These are phyloP conservation scores for Blepharisma undulans DNA, from an alignment of 169 alveolate genomes.

Conservation along the genomic window DNA sequence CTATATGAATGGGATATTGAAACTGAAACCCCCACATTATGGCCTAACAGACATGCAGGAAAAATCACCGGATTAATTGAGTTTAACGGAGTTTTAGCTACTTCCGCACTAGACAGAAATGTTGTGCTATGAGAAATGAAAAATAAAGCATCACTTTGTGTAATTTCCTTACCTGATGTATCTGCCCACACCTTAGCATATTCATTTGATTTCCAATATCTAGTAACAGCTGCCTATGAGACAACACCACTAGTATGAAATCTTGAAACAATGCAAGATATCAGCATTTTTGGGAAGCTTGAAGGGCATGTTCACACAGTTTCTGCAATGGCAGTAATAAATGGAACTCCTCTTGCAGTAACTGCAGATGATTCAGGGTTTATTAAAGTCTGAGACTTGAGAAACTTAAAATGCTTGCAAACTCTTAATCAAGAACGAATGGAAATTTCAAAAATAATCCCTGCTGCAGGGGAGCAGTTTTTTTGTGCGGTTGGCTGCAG, in stretches of 20 bases:
- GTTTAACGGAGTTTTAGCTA: conserved; percentile 42
- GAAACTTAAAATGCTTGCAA: conserved; percentile 44
- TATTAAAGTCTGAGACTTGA: conserved; percentile 63
- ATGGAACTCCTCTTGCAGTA: conserved; percentile 62
- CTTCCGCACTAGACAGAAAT: conserved; percentile 52
- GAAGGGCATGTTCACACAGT: conserved; percentile 49
- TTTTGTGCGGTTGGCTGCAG: conserved; percentile 17
- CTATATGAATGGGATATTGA: conserved; percentile 54
- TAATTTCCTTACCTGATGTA: conserved; percentile 41
- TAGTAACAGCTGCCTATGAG: conserved; percentile 54
- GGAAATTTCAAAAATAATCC: background rate
- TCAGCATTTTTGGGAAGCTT: background rate
- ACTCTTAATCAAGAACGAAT: conserved; percentile 52
- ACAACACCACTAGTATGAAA: conserved; percentile 34
- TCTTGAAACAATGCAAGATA: background rate
- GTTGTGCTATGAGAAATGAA: conserved; percentile 51
- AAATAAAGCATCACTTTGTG: conserved; percentile 20
- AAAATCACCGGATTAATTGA: conserved; percentile 53
- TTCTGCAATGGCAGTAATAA: conserved; percentile 46
- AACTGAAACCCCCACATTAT: conserved; percentile 34
- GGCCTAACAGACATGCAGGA: conserved; percentile 50
- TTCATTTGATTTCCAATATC: conserved; percentile 52
- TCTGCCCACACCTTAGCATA: conserved; percentile 56
- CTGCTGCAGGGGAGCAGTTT: background rate
- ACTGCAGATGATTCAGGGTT: conserved; percentile 66